Evolutionary conservation across 108 stramenopile genomes (phyloP).

Genomic region (Nitzschia palea): DNA sequence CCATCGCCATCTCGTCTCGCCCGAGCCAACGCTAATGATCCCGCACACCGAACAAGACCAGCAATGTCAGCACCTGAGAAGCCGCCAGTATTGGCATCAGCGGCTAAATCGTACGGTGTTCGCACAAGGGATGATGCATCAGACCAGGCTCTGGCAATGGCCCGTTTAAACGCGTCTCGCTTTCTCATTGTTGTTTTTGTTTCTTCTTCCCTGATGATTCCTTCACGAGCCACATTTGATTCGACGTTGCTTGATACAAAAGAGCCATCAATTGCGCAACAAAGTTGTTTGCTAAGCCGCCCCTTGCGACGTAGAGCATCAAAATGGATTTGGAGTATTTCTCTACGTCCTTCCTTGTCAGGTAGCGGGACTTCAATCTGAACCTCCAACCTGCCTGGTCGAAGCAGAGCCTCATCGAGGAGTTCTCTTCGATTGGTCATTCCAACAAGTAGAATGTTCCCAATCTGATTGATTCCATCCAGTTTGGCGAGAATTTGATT

Average conservation of each 20-base stretch:
- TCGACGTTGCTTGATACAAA: too few relatives aligned
- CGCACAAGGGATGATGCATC: conserved; percentile 15
- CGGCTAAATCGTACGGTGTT: conserved; percentile 58
- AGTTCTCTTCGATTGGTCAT: conserved; percentile 85
- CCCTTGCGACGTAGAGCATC: conserved; percentile 58
- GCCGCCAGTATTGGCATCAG: conserved; percentile 56
- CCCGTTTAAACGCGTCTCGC: conserved; percentile 30
- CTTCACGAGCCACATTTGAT: too few relatives aligned
- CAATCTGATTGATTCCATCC: conserved; percentile 81
- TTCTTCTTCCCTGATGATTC: too few relatives aligned
- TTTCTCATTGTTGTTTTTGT: conserved; percentile 19
- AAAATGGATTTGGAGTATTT: conserved; percentile 77
- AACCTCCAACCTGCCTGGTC: conserved; percentile 85
- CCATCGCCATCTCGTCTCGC: conserved; percentile 66
- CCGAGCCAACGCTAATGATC: conserved; percentile 73
- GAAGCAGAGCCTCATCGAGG: conserved; percentile 75
- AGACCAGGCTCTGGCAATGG: conserved; percentile 10
- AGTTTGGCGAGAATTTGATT: conserved; percentile 83
- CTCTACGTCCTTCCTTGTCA: conserved; percentile 50
- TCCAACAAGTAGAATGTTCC: conserved; percentile 79
- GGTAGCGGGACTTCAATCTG: conserved; percentile 82
- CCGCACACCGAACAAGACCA: conserved; percentile 86
- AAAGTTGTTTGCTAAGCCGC: conserved; percentile 64
- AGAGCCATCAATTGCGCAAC: conserved; percentile 78
- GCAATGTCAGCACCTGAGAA: conserved; percentile 93